phyloP scores from a whole-genome alignment of 148 eudicot species.

The Chenopodium album region DNA sequence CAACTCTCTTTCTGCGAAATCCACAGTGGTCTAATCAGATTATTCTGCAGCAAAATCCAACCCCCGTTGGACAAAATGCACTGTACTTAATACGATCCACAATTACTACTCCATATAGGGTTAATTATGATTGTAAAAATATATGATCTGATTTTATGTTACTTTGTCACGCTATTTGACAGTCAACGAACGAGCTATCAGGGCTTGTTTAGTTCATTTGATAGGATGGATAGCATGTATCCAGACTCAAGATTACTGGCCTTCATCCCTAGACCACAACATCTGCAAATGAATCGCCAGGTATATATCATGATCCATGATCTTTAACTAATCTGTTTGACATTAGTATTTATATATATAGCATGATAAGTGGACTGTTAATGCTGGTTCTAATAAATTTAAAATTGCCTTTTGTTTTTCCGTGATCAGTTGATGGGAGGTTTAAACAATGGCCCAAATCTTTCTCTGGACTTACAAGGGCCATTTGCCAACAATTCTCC shows the following conservation, averaged over 20 bases:
- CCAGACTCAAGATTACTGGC: background rate
- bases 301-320: constrained; percentile 1
- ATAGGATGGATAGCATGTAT: constrained; percentile 4
- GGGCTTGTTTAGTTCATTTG: background rate
- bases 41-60: constrained; percentile 11
- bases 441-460: background rate
- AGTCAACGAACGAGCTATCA: constrained; percentile 6
- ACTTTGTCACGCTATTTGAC: background rate
- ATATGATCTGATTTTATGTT: background rate
- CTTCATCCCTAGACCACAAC: constrained; percentile 5
- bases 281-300: constrained; percentile 21
- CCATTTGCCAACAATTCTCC: background rate
- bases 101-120: background rate
- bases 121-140: background rate
- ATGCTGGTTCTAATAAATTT: background rate
- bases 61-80: constrained; percentile 11
- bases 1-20: constrained; percentile 16
- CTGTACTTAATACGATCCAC: background rate
- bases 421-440: background rate
- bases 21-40: constrained; percentile 17
- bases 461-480: constrained; percentile 1
- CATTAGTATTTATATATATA: background rate
- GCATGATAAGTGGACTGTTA: too few species aligned
- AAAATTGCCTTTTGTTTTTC: background rate
- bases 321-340: background rate